Evolutionary conservation across 1,139 yeast species (phyloP), one percentile per base, ranked within the genome.

Genomic region (Geotrichum australiense): DNA sequence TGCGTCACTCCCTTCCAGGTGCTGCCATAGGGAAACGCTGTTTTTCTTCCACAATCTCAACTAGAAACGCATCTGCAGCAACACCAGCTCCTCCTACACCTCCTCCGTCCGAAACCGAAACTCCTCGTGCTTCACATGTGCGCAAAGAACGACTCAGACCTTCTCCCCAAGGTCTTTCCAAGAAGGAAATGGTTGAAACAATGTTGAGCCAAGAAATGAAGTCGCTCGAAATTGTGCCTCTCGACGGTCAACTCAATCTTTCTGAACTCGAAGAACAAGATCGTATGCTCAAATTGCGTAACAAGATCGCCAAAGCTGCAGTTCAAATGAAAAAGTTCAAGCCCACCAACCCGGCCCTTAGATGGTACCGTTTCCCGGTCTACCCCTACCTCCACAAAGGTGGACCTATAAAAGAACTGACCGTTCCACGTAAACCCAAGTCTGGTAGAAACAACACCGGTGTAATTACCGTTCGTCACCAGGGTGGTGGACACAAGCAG

Each of bases 401-500:
- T 6, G 71, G 78, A 41, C 96, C 98, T 2, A 65, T 83, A 42
- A 71, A 73, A 57, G 79, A 78, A 43, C 71, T 91, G 57, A 91
- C 99, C 0, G 73, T 73, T 20, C 76, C 89, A 29, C 77, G 76
- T 56, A 79, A 80, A 60, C 74, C 76, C 48, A 76, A 78, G 37
- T 82, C 94, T 42, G 99, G 99, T 52, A 80, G 99, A 67, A 89
- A 91, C 62, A 73, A 83, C 63, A 70, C 81, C 10, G 99, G 99
- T 53, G 74, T 76, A 52, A 85, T 91, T 55, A 85, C 96, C 6
- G 81, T 86, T 33, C 78, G 98, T 60, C 96, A 93, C 61, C 78
- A 93, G 63, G 98, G 98, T 61, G 98, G 98, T 56, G 98, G 97
- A 35, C 94, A 85, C 61, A 86, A 83, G 63, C 80, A 87, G 58